Evolutionary conservation across 2,329 filamentous ascomycete species (phyloP).

Genomic region (Penicillium janthinellum): DNA sequence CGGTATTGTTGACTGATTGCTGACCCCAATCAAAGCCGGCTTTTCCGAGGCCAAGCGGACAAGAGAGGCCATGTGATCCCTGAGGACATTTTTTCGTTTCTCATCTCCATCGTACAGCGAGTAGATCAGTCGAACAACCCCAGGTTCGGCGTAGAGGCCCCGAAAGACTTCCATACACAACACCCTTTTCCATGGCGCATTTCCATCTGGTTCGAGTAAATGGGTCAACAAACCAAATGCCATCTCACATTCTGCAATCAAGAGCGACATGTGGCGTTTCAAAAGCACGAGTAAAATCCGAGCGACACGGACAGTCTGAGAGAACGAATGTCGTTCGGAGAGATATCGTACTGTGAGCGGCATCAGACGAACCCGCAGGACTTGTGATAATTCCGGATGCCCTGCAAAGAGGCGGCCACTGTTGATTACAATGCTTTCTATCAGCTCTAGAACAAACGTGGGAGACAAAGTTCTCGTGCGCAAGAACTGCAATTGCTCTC

Average conservation of each 20-base stretch:
- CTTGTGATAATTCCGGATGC: conserved; percentile 78
- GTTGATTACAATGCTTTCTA: conserved; percentile 86
- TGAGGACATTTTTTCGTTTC: conserved; percentile 73
- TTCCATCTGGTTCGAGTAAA: conserved; percentile 79
- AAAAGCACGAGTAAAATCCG: conserved; percentile 82
- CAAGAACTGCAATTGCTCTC: conserved; percentile 79
- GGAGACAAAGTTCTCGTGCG: conserved; percentile 76
- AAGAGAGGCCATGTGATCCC: conserved; percentile 81
- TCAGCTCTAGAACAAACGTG: conserved; percentile 84
- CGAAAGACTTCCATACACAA: conserved; percentile 90
- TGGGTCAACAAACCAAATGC: conserved; percentile 80
- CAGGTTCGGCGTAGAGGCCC: conserved; percentile 79
- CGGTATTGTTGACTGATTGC: conserved; percentile 84
- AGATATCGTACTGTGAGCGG: conserved; percentile 78
- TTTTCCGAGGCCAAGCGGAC: conserved; percentile 93
- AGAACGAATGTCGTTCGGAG: conserved; percentile 76
- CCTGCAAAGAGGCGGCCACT: conserved; percentile 77
- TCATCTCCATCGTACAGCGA: conserved; percentile 74
- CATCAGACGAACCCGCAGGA: conserved; percentile 76
- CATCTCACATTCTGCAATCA: conserved; percentile 79
- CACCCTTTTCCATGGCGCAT: conserved; percentile 79
- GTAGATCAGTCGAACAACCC: conserved; percentile 77
- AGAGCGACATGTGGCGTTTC: conserved; percentile 71
- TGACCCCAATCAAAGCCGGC: conserved; percentile 82
- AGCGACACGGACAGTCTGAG: conserved; percentile 77